A percentile compares a stretch with the other conserved stretches of the same genome.
phyloP scores from a whole-genome alignment of 495 filamentous ascomycete genomes.

The Mytilinidion resinicola region DNA sequence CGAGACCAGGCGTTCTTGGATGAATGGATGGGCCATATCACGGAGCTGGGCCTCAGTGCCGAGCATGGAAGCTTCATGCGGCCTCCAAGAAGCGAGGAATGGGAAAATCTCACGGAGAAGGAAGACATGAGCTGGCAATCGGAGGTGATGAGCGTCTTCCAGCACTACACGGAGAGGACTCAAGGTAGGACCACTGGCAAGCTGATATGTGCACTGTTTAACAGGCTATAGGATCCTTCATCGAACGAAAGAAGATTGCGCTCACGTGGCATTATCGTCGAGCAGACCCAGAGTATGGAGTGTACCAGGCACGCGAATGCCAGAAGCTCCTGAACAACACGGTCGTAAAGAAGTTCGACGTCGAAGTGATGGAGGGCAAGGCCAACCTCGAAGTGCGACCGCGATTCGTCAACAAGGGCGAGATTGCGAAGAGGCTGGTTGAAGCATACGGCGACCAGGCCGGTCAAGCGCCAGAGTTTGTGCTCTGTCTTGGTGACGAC shows the following conservation, averaged over 20 bases:
- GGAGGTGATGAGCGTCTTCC: slow-evolving; percentile 72
- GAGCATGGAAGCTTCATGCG: slow-evolving; percentile 95
- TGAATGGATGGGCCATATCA: slow-evolving; percentile 79
- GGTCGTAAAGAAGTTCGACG: slow-evolving; percentile 69
- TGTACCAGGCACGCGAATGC: slow-evolving; percentile 68
- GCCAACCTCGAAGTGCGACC: slow-evolving; percentile 94
- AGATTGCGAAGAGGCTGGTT: slow-evolving; percentile 76
- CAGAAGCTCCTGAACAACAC: slow-evolving; percentile 67
- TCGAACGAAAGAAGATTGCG: slow-evolving; percentile 86
- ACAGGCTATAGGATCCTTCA: slow-evolving; percentile 60
- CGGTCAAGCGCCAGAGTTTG: slow-evolving; percentile 60
- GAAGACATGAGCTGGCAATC: slow-evolving; percentile 85
- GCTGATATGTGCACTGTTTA: neutral
- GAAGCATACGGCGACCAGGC: slow-evolving; percentile 50
- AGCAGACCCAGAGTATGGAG: slow-evolving; percentile 75
- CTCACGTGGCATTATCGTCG: slow-evolving; percentile 96
- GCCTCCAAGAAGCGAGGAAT: slow-evolving; percentile 61
- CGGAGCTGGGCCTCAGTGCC: slow-evolving; percentile 78
- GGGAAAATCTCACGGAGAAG: slow-evolving; percentile 79
- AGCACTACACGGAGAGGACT: slow-evolving; percentile 75
- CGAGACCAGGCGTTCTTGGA: slow-evolving; percentile 83
- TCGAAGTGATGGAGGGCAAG: slow-evolving; percentile 93
- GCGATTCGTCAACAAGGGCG: slow-evolving; percentile 94
- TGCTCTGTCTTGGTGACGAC: slow-evolving; percentile 87
- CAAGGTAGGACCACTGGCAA: slow-evolving; percentile 49